Evolutionary conservation across 495 filamentous ascomycete genomes (phyloP).

Genomic region (Neurospora sp.): DNA sequence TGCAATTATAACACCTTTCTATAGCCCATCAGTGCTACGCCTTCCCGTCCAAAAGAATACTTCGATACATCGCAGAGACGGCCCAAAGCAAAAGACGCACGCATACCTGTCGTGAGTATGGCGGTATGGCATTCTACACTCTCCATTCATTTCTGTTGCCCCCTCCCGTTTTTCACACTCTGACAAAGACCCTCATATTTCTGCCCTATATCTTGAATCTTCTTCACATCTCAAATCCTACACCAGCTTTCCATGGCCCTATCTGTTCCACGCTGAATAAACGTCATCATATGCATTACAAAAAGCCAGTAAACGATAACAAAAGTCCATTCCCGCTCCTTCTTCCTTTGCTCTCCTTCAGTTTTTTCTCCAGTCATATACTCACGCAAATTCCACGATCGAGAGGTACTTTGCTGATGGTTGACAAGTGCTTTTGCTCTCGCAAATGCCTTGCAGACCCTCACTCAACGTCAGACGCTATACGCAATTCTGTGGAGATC

Average conservation of each 20-base stretch:
- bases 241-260: background rate
- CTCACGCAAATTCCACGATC: background rate
- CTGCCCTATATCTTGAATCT: background rate
- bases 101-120: background rate
- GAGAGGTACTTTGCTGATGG: background rate
- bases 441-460: background rate
- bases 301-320: background rate
- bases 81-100: background rate
- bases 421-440: background rate
- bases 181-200: background rate
- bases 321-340: background rate
- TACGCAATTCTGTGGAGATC: background rate
- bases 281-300: background rate
- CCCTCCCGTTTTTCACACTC: background rate
- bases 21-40: background rate
- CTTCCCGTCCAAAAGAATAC: background rate
- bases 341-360: background rate
- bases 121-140: background rate
- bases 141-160: background rate
- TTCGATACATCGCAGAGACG: background rate
- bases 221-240: background rate
- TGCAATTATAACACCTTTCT: background rate
- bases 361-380: background rate
- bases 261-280: background rate
- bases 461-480: background rate